A percentile compares a stretch with the other conserved stretches of the same genome.
Conservation (phyloP, 257 asterid genomes). For the Coffea eugenioides region DNA sequence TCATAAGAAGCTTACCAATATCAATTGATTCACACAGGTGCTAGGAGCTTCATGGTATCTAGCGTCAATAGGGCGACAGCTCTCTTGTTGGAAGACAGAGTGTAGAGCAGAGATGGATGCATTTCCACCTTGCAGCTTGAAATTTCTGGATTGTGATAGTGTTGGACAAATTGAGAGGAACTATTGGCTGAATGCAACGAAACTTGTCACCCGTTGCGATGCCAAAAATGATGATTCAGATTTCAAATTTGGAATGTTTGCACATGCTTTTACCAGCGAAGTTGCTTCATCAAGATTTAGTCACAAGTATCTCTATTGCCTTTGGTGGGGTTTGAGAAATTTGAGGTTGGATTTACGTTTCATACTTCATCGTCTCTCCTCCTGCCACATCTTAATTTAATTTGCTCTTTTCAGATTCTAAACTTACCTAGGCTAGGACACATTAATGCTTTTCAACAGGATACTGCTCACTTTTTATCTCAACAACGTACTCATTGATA, state of each 20-base stretch:
- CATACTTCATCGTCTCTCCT: not conserved
- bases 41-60: conserved; percentile 93
- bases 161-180: conserved; percentile 20
- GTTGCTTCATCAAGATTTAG: conserved; percentile 72
- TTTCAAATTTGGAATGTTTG: conserved; percentile 93
- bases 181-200: conserved; percentile 65
- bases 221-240: conserved; percentile 69
- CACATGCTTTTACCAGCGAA: conserved; percentile 78
- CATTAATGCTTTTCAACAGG: not conserved
- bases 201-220: conserved; percentile 55
- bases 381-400: not conserved
- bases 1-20: conserved; percentile 5
- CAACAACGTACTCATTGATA: not conserved
- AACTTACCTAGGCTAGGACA: not conserved
- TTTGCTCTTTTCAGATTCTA: not conserved
- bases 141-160: conserved; percentile 58
- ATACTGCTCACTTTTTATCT: not conserved
- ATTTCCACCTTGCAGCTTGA: conserved; percentile 48
- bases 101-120: conserved; percentile 44
- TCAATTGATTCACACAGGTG: conserved; percentile 40
- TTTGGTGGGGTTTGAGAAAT: conserved; percentile 99
- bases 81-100: conserved; percentile 68
- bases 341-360: conserved; percentile 52
- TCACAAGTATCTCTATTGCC: conserved; percentile 81
- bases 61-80: conserved; percentile 86